These are phyloP conservation scores for Mycena amicta DNA, from an alignment of 768 basidiomycete genomes.

Conservation along the genomic window DNA sequence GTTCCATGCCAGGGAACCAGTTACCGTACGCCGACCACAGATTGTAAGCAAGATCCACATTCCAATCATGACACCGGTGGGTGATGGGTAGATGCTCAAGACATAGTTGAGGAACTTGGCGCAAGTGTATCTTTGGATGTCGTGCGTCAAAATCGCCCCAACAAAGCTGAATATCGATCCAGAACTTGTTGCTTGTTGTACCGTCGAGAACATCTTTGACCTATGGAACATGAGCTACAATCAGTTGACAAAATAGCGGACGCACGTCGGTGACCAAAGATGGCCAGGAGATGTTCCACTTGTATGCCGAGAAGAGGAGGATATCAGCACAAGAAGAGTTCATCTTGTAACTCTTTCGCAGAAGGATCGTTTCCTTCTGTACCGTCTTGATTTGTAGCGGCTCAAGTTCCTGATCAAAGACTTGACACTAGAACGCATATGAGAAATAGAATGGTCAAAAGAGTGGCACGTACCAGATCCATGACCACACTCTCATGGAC, in stretches of 20 bases:
- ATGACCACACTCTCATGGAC: constrained; percentile 92
- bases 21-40: constrained; percentile 98
- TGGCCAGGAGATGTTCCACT: constrained; percentile 98
- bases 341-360: constrained; percentile 99
- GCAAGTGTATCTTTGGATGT: constrained; percentile 97
- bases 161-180: constrained; percentile 93
- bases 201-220: constrained; percentile 95
- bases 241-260: constrained; percentile 4
- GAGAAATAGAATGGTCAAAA: not conserved
- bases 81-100: constrained; percentile 99
- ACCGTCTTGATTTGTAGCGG: constrained; percentile 98
- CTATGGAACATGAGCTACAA: constrained; percentile 37
- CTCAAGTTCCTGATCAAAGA: constrained; percentile 98
- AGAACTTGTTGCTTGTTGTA: constrained; percentile 98
- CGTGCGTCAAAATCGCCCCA: constrained; percentile 99
- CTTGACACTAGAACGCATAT: constrained; percentile 70
- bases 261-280: constrained; percentile 91
- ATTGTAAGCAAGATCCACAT: constrained; percentile 99
- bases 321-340: constrained; percentile 99
- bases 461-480: constrained; percentile 62
- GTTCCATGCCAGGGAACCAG: constrained; percentile 99
- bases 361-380: constrained; percentile 99
- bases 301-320: constrained; percentile 92
- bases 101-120: constrained; percentile 99
- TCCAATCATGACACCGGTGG: constrained; percentile 97